phyloP scores from a whole-genome alignment of 2,329 filamentous ascomycete genomes.

The Colletotrichum destructivum region DNA sequence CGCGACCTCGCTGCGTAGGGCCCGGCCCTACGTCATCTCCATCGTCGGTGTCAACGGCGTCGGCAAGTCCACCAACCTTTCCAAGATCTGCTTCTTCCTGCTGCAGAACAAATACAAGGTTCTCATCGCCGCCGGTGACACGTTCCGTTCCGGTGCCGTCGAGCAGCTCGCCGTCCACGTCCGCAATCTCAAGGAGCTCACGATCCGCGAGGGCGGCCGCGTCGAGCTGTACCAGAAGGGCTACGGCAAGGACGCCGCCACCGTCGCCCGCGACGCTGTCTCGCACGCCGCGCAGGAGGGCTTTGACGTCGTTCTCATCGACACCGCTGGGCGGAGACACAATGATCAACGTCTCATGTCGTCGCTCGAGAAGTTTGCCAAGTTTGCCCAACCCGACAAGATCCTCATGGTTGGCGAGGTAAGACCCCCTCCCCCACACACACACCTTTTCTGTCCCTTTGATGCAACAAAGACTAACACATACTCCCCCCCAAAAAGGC shows the following conservation, averaged over 20 bases:
- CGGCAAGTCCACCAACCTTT: constrained; percentile 97
- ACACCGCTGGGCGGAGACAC: constrained; percentile 94
- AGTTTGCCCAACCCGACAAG: constrained; percentile 96
- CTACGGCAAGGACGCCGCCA: constrained; percentile 97
- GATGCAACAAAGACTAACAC: constrained; percentile 7
- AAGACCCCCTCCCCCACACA: constrained; percentile 39
- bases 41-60: constrained; percentile 99
- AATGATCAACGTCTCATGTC: constrained; percentile 98
- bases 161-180: constrained; percentile 98
- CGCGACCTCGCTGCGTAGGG: constrained; percentile 71
- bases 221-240: constrained; percentile 97
- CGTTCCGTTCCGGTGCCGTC: constrained; percentile 96
- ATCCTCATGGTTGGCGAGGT: constrained; percentile 91
- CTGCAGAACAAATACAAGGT: constrained; percentile 98
- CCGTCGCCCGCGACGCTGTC: constrained; percentile 96
- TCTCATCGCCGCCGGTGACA: constrained; percentile 94
- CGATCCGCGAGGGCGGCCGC: constrained; percentile 83
- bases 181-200: constrained; percentile 91
- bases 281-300: constrained; percentile 79
- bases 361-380: constrained; percentile 96
- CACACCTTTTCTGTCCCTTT: too few relatives aligned
- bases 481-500: constrained; percentile 64
- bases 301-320: constrained; percentile 96
- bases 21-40: constrained; percentile 94
- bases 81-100: constrained; percentile 98